Base-by-base conservation (phyloP, 305 asterid genomes). In the Petunia hybrid region DNA sequence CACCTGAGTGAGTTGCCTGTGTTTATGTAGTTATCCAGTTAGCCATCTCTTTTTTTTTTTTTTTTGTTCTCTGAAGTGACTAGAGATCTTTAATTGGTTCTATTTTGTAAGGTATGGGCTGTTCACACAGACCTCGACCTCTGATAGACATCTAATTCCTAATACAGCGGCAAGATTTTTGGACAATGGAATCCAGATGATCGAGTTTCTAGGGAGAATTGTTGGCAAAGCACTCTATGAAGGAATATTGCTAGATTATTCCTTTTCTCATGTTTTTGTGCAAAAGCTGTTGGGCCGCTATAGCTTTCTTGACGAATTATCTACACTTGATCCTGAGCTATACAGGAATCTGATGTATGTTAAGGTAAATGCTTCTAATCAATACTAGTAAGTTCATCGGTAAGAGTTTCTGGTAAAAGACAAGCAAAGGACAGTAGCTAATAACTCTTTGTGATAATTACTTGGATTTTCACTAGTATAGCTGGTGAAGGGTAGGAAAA, bases 141-240 rank as follows among this genome's bases (percentile, higher is more conserved):
- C 95, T 67, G 98, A 95, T 43, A 89, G 99, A 83, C 97, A 90
- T 85, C 86, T 95, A 82, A 89, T 92, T 70, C 98, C 99, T 59
- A 91, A 94, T 88, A 74, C 91, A 63, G 85, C 92, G 79, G 97
- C 99, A 81, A 94, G 94, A 87, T 92, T 83, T 84, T 84, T 94
- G 91, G 99, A 94, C 85, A 92, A 91, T 78, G 97, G 95, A 68
- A 85, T 94, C 82, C 95, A 90, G 79, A 92, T 92, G 97, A 91
- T 95, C 82, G 98, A 94, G 88, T 95, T 94, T 89, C 91, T 95
- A 77, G 99, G 99, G 82, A 89, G 91, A 88, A 88, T 95, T 40
- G 95, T 92, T 82, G 98, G 99, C 74, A 95, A 95, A 89, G 98
- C 99, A 78, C 90, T 95, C 68, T 95, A 95, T 80, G 99, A 95